A percentile compares a stretch with the other conserved stretches of the same genome.
phyloP scores from a whole-genome alignment of 1,139 yeast species.

The Yamadazyma friedrichii region DNA sequence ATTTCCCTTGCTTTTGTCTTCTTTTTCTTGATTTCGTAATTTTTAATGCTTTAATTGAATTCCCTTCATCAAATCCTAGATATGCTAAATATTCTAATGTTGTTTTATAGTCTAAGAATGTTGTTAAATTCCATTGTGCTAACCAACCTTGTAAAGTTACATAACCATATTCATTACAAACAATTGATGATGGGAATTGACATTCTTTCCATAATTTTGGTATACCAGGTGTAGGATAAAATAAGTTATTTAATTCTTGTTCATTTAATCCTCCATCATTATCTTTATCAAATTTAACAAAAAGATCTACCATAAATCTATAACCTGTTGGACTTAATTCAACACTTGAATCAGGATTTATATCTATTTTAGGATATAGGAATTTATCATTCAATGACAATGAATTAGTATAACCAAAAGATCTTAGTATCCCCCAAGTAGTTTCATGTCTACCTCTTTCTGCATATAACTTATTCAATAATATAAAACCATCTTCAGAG shows the following conservation, averaged over 20 bases:
- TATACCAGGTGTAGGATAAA: constrained; percentile 88
- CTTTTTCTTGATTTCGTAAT: constrained; percentile 78
- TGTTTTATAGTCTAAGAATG: constrained; percentile 77
- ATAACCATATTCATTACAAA: constrained; percentile 83
- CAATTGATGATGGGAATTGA: constrained; percentile 83
- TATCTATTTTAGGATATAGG: constrained; percentile 74
- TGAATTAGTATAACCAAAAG: constrained; percentile 90
- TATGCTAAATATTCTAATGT: constrained; percentile 87
- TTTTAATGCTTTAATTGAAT: constrained; percentile 58
- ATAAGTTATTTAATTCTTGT: constrained; percentile 62
- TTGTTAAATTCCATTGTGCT: constrained; percentile 97
- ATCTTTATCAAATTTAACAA: constrained; percentile 83
- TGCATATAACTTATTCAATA: constrained; percentile 76
- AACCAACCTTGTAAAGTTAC: constrained; percentile 97
- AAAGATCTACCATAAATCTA: constrained; percentile 84
- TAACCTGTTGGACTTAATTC: constrained; percentile 95
- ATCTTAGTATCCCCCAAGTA: constrained; percentile 87
- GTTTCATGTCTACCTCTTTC: constrained; percentile 95
- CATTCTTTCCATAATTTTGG: constrained; percentile 85
- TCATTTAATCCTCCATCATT: constrained; percentile 93
- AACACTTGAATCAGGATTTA: constrained; percentile 75
- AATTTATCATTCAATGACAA: constrained; percentile 78
- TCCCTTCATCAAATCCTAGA: constrained; percentile 73
- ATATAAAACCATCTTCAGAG: constrained; percentile 71
- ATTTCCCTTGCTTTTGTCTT: constrained; percentile 61